Percentiles rank a stretch among this genome's conserved stretches.
Conservation (phyloP, 176 grass and related monocot genomes). For the Themeda triandra region DNA sequence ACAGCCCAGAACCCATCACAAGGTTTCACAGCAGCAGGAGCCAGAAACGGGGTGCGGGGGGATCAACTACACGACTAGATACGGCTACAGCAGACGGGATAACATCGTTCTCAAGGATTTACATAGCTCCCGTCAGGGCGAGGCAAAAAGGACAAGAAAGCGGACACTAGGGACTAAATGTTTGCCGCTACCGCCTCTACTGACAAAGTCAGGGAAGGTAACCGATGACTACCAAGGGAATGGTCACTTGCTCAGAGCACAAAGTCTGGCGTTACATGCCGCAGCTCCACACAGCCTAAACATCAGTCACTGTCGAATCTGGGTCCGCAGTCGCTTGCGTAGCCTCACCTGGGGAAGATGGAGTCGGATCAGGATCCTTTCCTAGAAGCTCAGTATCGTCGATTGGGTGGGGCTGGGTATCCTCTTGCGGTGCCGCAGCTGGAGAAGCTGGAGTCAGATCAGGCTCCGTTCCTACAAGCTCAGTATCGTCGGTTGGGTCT, state of each 20-base stretch:
- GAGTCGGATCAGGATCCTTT: background rate
- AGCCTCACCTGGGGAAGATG: background rate
- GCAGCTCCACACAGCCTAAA: background rate
- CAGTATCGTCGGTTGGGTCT: background rate
- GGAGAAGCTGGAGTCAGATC: background rate
- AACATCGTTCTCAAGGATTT: slow-evolving; percentile 5
- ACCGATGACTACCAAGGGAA: background rate
- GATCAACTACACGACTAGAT: background rate
- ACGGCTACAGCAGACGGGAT: background rate
- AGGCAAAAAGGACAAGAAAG: background rate
- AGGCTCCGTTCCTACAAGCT: background rate
- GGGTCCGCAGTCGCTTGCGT: background rate
- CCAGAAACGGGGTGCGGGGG: background rate
- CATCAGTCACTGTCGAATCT: background rate
- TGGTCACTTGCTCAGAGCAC: background rate
- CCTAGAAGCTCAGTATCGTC: background rate
- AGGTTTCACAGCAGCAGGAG: background rate
- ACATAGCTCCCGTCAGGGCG: background rate
- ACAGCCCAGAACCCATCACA: background rate
- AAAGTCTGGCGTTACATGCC: background rate
- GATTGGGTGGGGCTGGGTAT: background rate
- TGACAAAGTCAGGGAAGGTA: background rate
- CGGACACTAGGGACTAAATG: background rate
- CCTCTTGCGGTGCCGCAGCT: background rate
- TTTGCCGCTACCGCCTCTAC: background rate